Conservation (phyloP, 176 grass and related monocot genomes). For the Olyra latifolia region DNA sequence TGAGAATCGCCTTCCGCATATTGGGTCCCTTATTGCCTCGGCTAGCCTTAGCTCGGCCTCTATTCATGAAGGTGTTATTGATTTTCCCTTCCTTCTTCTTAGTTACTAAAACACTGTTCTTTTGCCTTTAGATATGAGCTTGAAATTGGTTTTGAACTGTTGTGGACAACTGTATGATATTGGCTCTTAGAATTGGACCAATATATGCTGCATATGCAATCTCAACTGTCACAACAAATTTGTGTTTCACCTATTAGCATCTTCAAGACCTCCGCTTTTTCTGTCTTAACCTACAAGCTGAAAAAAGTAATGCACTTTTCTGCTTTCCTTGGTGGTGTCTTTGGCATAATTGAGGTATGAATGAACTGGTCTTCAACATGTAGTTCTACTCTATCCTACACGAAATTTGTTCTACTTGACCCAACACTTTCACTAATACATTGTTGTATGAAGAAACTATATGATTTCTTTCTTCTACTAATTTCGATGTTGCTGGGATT, state of each 20-base stretch:
- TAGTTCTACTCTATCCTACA: not conserved
- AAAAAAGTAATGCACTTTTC: not conserved
- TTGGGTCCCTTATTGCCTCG: slow-evolving; percentile 92
- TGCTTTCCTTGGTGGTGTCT: not conserved
- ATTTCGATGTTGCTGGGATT: slow-evolving; percentile 16
- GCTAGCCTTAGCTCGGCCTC: slow-evolving; percentile 85
- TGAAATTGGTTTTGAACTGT: not conserved
- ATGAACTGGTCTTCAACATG: not conserved
- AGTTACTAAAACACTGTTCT: not conserved
- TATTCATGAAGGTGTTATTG: slow-evolving; percentile 95
- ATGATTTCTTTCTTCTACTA: not conserved
- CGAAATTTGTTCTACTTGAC: not conserved
- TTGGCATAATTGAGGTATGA: not conserved
- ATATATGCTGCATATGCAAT: slow-evolving; percentile 21
- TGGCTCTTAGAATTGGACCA: not conserved
- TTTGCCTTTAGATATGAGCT: not conserved
- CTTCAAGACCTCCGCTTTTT: not conserved
- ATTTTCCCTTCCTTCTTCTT: not conserved
- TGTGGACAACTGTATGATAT: not conserved
- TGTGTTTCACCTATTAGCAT: not conserved
- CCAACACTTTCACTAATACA: not conserved
- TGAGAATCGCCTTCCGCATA: slow-evolving; percentile 97
- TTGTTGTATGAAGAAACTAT: slow-evolving; percentile 6
- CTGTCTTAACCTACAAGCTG: not conserved
- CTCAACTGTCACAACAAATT: slow-evolving; percentile 8